phyloP scores from a whole-genome alignment of 164 flowering plant species.

The Saururus chinensis region DNA sequence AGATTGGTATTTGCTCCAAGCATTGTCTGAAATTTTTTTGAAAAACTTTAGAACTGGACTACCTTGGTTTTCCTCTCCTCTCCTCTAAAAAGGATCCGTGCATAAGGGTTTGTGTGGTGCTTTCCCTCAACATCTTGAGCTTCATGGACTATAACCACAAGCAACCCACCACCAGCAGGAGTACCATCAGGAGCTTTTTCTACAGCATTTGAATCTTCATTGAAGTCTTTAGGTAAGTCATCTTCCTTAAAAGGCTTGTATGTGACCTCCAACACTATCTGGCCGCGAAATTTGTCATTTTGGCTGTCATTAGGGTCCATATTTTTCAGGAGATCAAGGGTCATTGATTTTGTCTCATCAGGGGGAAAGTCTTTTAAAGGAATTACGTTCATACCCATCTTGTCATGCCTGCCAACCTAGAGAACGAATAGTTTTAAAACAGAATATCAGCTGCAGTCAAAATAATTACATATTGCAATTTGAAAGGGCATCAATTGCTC shows the following conservation, averaged over 20 bases:
- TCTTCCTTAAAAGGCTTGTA: slow-evolving; percentile 72
- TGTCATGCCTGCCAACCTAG: slow-evolving; percentile 78
- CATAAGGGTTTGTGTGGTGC: slow-evolving; percentile 83
- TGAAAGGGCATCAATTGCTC: background rate
- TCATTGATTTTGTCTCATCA: slow-evolving; percentile 46
- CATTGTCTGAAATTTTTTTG: no score
- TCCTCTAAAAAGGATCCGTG: slow-evolving; percentile 55
- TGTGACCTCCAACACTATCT: slow-evolving; percentile 43
- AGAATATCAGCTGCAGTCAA: no score
- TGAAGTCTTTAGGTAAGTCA: slow-evolving; percentile 26
- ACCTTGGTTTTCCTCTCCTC: slow-evolving; percentile 83
- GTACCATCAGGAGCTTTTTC: slow-evolving; percentile 77
- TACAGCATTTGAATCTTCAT: slow-evolving; percentile 31
- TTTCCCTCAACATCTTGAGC: slow-evolving; percentile 83
- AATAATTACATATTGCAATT: no score
- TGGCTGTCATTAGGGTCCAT: slow-evolving; percentile 62
- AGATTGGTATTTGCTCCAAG: no score
- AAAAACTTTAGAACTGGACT: slow-evolving; percentile 5
- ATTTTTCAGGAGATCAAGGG: slow-evolving; percentile 56
- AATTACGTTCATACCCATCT: slow-evolving; percentile 74
- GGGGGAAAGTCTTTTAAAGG: slow-evolving; percentile 63
- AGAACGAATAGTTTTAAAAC: background rate
- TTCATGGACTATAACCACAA: slow-evolving; percentile 57
- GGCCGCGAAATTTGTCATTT: slow-evolving; percentile 76
- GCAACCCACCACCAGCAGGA: slow-evolving; percentile 78